Percentiles rank a stretch among this genome's conserved stretches.
Conservation (phyloP, 768 basidiomycete genomes). For the Suillus discolor region DNA sequence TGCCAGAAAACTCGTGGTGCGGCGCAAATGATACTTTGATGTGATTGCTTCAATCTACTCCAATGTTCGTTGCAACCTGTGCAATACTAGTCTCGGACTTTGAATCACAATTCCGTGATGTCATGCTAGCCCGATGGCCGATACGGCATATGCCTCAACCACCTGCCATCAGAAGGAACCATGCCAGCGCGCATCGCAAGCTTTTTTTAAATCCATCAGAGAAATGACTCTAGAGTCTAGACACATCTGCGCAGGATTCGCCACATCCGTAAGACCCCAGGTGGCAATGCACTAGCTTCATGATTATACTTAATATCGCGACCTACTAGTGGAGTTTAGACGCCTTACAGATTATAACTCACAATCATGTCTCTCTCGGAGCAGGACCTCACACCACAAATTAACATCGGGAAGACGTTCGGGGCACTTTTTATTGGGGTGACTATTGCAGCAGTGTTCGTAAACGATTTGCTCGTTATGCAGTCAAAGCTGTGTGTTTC, state of each 20-base stretch:
- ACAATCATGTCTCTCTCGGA: background rate
- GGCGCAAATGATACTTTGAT: background rate
- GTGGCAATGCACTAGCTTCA: background rate
- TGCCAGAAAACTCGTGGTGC: background rate
- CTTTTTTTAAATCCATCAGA: background rate
- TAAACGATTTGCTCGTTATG: background rate
- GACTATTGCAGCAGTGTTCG: background rate
- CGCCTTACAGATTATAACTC: background rate
- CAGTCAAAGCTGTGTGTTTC: background rate
- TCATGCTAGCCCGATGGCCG: background rate
- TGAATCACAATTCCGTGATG: background rate
- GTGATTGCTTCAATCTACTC: background rate
- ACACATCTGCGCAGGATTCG: no score
- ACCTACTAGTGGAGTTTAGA: no score
- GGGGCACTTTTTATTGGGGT: slow-evolving; percentile 5
- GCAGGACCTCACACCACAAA: background rate
- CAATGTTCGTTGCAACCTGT: background rate
- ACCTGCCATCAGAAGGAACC: background rate
- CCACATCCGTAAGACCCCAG: background rate
- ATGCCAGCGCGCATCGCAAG: background rate
- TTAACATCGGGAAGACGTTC: background rate
- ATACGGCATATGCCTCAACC: background rate
- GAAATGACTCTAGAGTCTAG: no score
- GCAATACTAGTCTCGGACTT: background rate
- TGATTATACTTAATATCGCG: background rate